phyloP scores from a whole-genome alignment of 2,329 filamentous ascomycete species.

The Colletotrichum filicis region DNA sequence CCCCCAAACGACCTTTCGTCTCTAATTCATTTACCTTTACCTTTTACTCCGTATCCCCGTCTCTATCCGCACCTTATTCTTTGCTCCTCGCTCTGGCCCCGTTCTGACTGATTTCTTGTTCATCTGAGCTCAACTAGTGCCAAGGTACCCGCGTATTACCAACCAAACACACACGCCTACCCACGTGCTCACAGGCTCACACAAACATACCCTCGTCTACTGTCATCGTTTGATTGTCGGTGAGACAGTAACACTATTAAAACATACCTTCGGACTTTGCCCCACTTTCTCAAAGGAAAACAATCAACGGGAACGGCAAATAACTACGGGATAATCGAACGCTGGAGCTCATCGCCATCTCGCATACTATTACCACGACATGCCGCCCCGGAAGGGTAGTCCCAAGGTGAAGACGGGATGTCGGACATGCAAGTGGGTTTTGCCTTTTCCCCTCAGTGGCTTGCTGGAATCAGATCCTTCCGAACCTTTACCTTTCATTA shows the following conservation, averaged over 20 bases:
- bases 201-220: not conserved
- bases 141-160: not conserved
- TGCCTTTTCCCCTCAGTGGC: not conserved
- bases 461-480: too few relatives aligned
- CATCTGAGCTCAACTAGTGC: conserved; percentile 3
- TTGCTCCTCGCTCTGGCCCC: conserved; percentile 11
- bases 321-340: not conserved
- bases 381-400: conserved; percentile 31
- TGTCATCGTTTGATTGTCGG: not conserved
- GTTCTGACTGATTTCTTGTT: conserved; percentile 16
- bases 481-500: too few relatives aligned
- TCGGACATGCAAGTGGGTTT: conserved; percentile 64
- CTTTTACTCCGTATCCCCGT: not conserved
- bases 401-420: conserved; percentile 60
- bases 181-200: too few relatives aligned
- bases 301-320: not conserved
- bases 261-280: not conserved
- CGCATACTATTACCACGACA: not conserved
- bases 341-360: not conserved
- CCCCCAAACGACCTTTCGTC: not conserved
- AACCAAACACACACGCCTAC: not conserved
- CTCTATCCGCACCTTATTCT: too few relatives aligned
- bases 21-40: not conserved
- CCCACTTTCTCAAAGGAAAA: not conserved
- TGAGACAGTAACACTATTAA: not conserved